A percentile compares a stretch with the other conserved stretches of the same genome.
Conservation (phyloP, 2,329 filamentous ascomycete genomes). For the Parastagonospora nodorum region DNA sequence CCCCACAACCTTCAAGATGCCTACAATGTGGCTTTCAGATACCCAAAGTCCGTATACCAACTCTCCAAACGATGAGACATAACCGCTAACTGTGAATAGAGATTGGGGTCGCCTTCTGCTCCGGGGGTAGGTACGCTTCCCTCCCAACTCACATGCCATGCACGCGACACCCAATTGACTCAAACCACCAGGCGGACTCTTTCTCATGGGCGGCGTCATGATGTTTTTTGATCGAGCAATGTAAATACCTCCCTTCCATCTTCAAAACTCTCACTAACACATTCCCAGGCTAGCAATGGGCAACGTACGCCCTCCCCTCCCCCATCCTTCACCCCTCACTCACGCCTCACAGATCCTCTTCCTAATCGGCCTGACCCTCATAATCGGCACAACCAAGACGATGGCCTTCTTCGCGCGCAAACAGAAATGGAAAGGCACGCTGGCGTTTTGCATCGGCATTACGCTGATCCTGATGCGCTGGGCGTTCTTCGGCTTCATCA, state of each 20-base stretch:
- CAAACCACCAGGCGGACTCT: slow-evolving; percentile 75
- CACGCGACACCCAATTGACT: slow-evolving; percentile 19
- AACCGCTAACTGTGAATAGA: slow-evolving; percentile 59
- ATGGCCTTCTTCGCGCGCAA: slow-evolving; percentile 90
- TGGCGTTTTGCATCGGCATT: slow-evolving; percentile 84
- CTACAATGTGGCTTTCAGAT: slow-evolving; percentile 95
- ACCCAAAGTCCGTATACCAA: slow-evolving; percentile 75
- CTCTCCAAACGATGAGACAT: too few species aligned
- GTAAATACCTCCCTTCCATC: slow-evolving; percentile 57
- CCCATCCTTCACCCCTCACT: slow-evolving; percentile 1
- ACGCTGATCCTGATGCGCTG: slow-evolving; percentile 85
- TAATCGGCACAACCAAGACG: slow-evolving; percentile 91
- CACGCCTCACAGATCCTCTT: slow-evolving; percentile 77
- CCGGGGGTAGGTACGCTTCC: slow-evolving; percentile 74
- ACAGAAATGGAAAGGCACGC: slow-evolving; percentile 90
- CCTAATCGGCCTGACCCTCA: slow-evolving; percentile 92
- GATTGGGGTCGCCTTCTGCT: slow-evolving; percentile 96
- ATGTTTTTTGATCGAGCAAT: slow-evolving; percentile 98
- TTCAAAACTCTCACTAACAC: slow-evolving; percentile 8
- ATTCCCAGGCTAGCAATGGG: slow-evolving; percentile 86
- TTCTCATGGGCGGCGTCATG: slow-evolving; percentile 90
- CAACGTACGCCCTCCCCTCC: slow-evolving; percentile 65
- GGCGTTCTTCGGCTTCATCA: slow-evolving; percentile 86
- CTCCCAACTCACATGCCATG: slow-evolving; percentile 5
- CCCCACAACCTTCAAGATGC: slow-evolving; percentile 56